These are phyloP conservation scores for Brassica balearica DNA, from an alignment of 441 rosid genomes.

Conservation along the genomic window DNA sequence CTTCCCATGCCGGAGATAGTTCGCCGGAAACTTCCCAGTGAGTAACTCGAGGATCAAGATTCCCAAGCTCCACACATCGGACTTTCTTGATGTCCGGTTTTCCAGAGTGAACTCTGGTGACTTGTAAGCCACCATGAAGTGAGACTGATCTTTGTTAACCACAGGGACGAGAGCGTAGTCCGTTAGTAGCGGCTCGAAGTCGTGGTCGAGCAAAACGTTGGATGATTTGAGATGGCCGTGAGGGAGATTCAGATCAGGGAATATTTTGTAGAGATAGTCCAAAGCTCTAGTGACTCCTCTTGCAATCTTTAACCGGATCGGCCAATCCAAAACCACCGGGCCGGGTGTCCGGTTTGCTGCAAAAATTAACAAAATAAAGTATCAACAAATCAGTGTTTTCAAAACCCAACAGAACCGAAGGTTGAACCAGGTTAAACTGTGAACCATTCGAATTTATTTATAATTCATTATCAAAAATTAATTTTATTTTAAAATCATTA, in stretches of 20 bases:
- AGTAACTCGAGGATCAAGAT: conserved; percentile 76
- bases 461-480: no score
- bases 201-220: conserved; percentile 68
- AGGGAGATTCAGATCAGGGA: conserved; percentile 58
- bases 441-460: not conserved
- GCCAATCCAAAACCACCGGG: conserved; percentile 67
- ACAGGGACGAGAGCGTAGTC: conserved; percentile 72
- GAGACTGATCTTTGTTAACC: conserved; percentile 70
- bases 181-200: conserved; percentile 59
- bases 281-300: conserved; percentile 81
- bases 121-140: conserved; percentile 77
- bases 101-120: conserved; percentile 73
- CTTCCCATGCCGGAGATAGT: conserved; percentile 65
- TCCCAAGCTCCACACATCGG: conserved; percentile 91
- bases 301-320: conserved; percentile 70
- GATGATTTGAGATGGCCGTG: conserved; percentile 92
- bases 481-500: no score
- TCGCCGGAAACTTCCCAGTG: conserved; percentile 84
- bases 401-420: not conserved
- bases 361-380: conserved; percentile 2
- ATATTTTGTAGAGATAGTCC: conserved; percentile 66
- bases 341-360: conserved; percentile 58
- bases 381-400: conserved; percentile 14
- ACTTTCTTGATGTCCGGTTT: conserved; percentile 56
- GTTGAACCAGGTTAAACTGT: not conserved